These are phyloP conservation scores for Cladosporium halotolerans DNA, from an alignment of 2,329 filamentous ascomycete genomes.

Conservation along the genomic window DNA sequence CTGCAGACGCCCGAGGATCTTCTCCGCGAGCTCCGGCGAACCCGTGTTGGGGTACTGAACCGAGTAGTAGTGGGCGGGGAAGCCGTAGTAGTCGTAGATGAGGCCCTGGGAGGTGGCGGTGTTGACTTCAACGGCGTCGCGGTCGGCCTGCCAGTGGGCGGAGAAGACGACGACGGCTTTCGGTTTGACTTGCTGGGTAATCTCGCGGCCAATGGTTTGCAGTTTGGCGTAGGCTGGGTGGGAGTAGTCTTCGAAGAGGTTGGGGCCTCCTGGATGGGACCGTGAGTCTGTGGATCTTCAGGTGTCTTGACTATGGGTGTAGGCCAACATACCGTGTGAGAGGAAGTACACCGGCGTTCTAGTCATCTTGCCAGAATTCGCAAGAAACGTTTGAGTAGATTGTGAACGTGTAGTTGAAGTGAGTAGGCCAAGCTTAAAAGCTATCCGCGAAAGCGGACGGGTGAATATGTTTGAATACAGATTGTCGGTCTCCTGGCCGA, in stretches of 20 bases:
- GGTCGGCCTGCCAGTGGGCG: conserved; percentile 64
- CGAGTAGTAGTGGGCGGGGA: conserved; percentile 63
- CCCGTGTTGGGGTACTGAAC: conserved; percentile 61
- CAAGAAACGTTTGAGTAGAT: background rate
- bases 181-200: conserved; percentile 63
- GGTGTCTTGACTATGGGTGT: background rate
- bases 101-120: conserved; percentile 57
- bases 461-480: background rate
- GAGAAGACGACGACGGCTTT: conserved; percentile 70
- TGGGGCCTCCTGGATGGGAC: conserved; percentile 46
- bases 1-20: conserved; percentile 51
- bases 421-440: background rate
- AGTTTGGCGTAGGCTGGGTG: conserved; percentile 63
- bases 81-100: conserved; percentile 71
- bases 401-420: background rate
- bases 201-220: conserved; percentile 60
- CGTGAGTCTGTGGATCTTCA: background rate
- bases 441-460: background rate
- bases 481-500: background rate
- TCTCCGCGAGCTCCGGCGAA: conserved; percentile 52
- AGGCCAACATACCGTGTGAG: conserved; percentile 29
- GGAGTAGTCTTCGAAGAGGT: conserved; percentile 60
- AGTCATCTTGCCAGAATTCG: conserved; percentile 12
- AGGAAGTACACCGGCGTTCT: conserved; percentile 49
- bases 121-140: conserved; percentile 57